Evolutionary conservation across 2,329 filamentous ascomycete genomes (phyloP).

Genomic region (Neoascochyta sp.): DNA sequence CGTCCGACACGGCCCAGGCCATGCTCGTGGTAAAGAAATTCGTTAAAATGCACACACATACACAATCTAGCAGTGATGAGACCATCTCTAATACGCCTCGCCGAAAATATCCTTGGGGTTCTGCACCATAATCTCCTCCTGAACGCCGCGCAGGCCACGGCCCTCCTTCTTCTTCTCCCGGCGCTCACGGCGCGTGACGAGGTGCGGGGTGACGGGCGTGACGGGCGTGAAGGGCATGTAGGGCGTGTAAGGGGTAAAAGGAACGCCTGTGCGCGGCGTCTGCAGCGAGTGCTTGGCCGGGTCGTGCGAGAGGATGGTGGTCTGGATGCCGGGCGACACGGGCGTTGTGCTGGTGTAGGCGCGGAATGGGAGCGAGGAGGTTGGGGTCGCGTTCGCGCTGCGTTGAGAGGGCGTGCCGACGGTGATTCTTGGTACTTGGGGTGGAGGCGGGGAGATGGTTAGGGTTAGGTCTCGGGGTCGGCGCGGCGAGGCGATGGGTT

Average conservation of each 20-base stretch:
- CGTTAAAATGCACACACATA: too few species aligned
- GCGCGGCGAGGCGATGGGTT: constrained; percentile 25
- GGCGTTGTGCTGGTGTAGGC: constrained; percentile 19
- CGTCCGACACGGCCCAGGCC: too few species aligned
- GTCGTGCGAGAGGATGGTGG: constrained; percentile 43
- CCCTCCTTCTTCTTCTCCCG: constrained; percentile 62
- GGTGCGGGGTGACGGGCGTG: constrained; percentile 70
- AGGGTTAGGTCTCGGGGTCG: constrained; percentile 8
- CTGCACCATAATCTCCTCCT: constrained; percentile 37
- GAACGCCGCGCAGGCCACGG: constrained; percentile 55
- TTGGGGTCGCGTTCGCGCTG: constrained; percentile 1
- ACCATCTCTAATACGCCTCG: constrained; percentile 35
- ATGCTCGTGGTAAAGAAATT: too few species aligned
- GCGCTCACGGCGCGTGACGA: constrained; percentile 70
- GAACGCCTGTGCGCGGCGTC: constrained; percentile 55
- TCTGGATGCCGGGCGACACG: constrained; percentile 37
- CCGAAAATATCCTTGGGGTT: constrained; percentile 39
- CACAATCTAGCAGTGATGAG: too few species aligned
- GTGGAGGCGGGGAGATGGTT: constrained; percentile 8
- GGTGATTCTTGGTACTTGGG: constrained; percentile 10
- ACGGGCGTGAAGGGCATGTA: constrained; percentile 77
- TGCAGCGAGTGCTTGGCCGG: constrained; percentile 26
- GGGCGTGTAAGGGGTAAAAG: constrained; percentile 70
- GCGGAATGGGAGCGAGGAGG: constrained; percentile 35
- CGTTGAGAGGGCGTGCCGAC: too few species aligned